Conservation (phyloP, 2,329 filamentous ascomycete genomes). For the Claviceps humidiphila region DNA sequence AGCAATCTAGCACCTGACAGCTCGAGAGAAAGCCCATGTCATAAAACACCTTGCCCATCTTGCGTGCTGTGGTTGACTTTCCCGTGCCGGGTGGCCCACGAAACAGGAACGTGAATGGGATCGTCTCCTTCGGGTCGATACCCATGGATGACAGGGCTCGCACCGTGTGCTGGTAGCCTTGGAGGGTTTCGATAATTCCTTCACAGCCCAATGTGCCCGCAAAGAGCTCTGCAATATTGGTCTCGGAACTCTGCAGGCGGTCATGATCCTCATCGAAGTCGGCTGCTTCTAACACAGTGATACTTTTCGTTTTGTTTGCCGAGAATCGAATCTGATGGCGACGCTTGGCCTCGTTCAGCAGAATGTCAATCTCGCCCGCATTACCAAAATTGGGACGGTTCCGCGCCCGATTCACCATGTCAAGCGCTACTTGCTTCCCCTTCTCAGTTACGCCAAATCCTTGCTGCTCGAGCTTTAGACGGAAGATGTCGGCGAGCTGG, state of each 20-base stretch:
- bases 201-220: conserved; percentile 46
- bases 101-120: conserved; percentile 59
- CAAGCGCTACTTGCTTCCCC: conserved; percentile 41
- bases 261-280: conserved; percentile 57
- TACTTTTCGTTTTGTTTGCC: conserved; percentile 21
- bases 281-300: conserved; percentile 56
- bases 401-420: conserved; percentile 46
- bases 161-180: conserved; percentile 33
- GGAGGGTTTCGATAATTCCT: conserved; percentile 34
- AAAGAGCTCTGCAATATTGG: conserved; percentile 42
- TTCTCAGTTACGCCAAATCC: conserved; percentile 37
- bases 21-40: conserved; percentile 55
- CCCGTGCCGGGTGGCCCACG: conserved; percentile 54
- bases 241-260: conserved; percentile 24
- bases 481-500: conserved; percentile 46
- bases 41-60: conserved; percentile 64
- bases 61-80: conserved; percentile 59
- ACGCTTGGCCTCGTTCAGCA: conserved; percentile 44
- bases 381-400: conserved; percentile 62
- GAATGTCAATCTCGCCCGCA: conserved; percentile 57
- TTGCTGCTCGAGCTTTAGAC: conserved; percentile 46
- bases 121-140: conserved; percentile 20
- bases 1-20: conserved; percentile 49
- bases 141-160: conserved; percentile 12
- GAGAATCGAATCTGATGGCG: conserved; percentile 18